phyloP scores from a whole-genome alignment of 371 early-diverging fungal species.

The Mucor piriformis region DNA sequence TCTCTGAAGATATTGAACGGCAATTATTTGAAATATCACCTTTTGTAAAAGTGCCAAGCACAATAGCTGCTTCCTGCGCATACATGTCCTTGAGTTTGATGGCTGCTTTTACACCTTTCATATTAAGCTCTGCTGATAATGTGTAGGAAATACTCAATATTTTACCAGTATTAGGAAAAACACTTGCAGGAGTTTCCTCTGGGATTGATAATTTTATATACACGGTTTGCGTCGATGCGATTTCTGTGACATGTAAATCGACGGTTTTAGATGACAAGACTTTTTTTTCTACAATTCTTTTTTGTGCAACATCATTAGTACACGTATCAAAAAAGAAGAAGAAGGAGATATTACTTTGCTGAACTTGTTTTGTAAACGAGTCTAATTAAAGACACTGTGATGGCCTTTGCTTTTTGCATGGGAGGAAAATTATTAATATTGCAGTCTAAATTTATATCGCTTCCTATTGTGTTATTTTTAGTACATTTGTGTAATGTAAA shows the following conservation, averaged over 20 bases:
- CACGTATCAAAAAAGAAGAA: neutral
- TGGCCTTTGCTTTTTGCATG: conserved; percentile 15
- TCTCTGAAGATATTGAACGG: neutral
- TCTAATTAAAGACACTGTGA: conserved; percentile 13
- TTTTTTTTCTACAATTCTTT: conserved; percentile 16
- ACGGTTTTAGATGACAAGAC: conserved; percentile 2
- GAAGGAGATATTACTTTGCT: conserved; percentile 21
- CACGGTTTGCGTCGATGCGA: neutral
- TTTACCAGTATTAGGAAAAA: conserved; percentile 22
- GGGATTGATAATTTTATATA: conserved; percentile 13
- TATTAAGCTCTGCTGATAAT: conserved; percentile 17
- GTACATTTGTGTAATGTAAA: neutral
- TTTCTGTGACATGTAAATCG: conserved; percentile 8
- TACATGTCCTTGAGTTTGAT: conserved; percentile 17
- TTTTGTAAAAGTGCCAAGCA: conserved; percentile 14
- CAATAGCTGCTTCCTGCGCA: conserved; percentile 14
- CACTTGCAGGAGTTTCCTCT: conserved; percentile 9
- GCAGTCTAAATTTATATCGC: conserved; percentile 8
- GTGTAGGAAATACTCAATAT: conserved; percentile 20
- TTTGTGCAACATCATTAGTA: neutral
- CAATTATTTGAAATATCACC: too few species aligned
- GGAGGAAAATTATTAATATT: conserved; percentile 19
- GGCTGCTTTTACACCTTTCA: conserved; percentile 17
- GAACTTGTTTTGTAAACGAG: conserved; percentile 13
- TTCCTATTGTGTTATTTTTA: conserved; percentile 5